Evolutionary conservation across 179 eudicot genomes (phyloP).

Genomic region (Vitellaria paradoxa): DNA sequence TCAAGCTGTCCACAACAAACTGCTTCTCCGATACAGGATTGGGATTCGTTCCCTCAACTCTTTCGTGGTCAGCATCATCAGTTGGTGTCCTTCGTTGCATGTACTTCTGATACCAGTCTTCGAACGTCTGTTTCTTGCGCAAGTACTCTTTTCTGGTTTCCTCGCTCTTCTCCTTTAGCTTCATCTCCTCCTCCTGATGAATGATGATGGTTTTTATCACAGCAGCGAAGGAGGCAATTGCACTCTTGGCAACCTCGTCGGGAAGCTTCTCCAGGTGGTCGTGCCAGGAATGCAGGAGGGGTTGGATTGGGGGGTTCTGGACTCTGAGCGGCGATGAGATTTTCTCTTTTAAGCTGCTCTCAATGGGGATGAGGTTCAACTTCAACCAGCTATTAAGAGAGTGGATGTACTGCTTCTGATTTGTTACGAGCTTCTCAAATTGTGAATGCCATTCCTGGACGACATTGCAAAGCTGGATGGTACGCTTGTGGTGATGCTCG

Average conservation of each 20-base stretch:
- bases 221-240: conserved; percentile 66
- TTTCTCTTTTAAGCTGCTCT: conserved; percentile 75
- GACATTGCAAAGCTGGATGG: conserved; percentile 56
- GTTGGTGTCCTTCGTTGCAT: conserved; percentile 35
- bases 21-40: conserved; percentile 56
- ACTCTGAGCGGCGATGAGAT: conserved; percentile 70
- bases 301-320: conserved; percentile 74
- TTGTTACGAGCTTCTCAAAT: conserved; percentile 59
- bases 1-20: conserved; percentile 64
- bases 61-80: conserved; percentile 47
- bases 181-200: conserved; percentile 90
- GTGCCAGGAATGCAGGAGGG: conserved; percentile 72
- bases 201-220: conserved; percentile 61
- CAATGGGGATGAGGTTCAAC: conserved; percentile 80
- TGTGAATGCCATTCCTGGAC: conserved; percentile 63
- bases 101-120: conserved; percentile 82
- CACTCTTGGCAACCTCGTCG: conserved; percentile 69
- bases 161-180: conserved; percentile 68
- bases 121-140: conserved; percentile 62
- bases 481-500: conserved; percentile 61
- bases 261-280: conserved; percentile 82
- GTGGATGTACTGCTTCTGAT: conserved; percentile 64
- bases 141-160: conserved; percentile 68
- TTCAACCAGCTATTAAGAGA: conserved; percentile 77
- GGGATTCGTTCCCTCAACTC: conserved; percentile 29